Conservation (phyloP, 345 rosid species). For the Acer campestre region DNA sequence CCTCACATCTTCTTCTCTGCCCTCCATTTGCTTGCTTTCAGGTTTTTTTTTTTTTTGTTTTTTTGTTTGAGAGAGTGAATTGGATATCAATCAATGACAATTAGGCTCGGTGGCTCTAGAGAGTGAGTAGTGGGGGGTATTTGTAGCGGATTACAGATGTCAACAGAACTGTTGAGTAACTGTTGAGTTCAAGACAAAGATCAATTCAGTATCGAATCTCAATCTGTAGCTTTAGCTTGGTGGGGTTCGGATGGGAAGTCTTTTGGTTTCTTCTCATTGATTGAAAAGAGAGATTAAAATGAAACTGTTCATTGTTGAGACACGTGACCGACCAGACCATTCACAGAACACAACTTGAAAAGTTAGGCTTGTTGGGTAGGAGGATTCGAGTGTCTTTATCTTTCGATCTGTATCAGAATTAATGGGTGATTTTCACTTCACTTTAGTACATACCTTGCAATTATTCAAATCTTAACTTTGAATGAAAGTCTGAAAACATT, state of each 20-base stretch:
- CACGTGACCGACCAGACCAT: constrained; percentile 35
- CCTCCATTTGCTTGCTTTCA: constrained; percentile 29
- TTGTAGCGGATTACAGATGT: not conserved
- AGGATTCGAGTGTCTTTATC: constrained; percentile 24
- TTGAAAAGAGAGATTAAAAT: not conserved
- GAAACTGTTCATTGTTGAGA: constrained; percentile 3
- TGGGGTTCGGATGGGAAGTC: too few species aligned
- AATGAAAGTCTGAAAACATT: constrained; percentile 3
- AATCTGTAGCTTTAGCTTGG: constrained; percentile 1
- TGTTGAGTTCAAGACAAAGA: too few species aligned
- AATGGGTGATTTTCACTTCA: constrained; percentile 27
- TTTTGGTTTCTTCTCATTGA: constrained; percentile 10
- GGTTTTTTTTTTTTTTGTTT: too few species aligned
- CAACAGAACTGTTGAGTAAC: accelerated
- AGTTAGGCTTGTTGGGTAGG: constrained; percentile 2
- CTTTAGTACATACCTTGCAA: constrained; percentile 7
- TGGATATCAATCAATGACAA: not conserved
- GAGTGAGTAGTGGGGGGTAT: constrained; percentile 12
- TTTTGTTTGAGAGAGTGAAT: too few species aligned
- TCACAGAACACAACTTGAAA: constrained; percentile 4
- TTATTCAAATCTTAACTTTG: constrained; percentile 23
- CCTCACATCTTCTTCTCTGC: constrained; percentile 40
- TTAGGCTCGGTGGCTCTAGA: not conserved
- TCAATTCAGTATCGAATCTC: too few species aligned
- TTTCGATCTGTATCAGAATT: not conserved